phyloP scores from a whole-genome alignment of 2,329 filamentous ascomycete genomes.

The Alternaria infectoria region DNA sequence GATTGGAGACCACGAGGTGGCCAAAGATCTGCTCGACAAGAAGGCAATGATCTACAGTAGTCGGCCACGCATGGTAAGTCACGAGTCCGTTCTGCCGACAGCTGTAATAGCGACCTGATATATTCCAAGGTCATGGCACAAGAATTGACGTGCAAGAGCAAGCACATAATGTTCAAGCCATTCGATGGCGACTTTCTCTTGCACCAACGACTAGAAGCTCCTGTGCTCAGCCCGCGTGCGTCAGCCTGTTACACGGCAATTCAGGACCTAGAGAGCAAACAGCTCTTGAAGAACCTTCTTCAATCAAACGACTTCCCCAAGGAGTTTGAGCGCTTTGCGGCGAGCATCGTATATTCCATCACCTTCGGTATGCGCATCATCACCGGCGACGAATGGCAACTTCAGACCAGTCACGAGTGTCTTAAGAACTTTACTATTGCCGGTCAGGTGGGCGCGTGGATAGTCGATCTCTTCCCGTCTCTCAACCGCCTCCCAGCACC shows the following conservation, averaged over 20 bases:
- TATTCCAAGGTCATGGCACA: slow-evolving; percentile 50
- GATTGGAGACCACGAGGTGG: slow-evolving; percentile 57
- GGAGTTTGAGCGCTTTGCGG: slow-evolving; percentile 47
- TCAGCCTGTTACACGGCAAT: slow-evolving; percentile 45
- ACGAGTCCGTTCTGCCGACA: not conserved
- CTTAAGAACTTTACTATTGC: slow-evolving; percentile 21
- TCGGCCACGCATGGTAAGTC: slow-evolving; percentile 49
- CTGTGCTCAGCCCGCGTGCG: slow-evolving; percentile 37
- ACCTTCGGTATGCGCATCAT: slow-evolving; percentile 48
- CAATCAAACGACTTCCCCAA: slow-evolving; percentile 24
- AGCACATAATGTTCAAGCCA: slow-evolving; percentile 48
- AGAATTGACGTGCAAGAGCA: slow-evolving; percentile 53
- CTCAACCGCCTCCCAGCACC: slow-evolving; percentile 50
- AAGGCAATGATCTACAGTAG: slow-evolving; percentile 58
- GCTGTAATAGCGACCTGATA: not conserved
- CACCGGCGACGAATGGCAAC: slow-evolving; percentile 25
- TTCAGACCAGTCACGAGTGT: slow-evolving; percentile 15
- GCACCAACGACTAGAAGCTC: slow-evolving; percentile 50
- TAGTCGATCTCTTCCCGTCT: slow-evolving; percentile 53
- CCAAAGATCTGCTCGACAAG: slow-evolving; percentile 61
- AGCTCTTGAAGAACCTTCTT: slow-evolving; percentile 51
- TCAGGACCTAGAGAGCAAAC: slow-evolving; percentile 54
- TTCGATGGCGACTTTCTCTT: slow-evolving; percentile 48
- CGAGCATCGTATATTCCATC: slow-evolving; percentile 49
- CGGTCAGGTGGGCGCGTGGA: slow-evolving; percentile 42